Base-by-base conservation (phyloP, 495 filamentous ascomycete species). In the Astrothelium macrocarpum region DNA sequence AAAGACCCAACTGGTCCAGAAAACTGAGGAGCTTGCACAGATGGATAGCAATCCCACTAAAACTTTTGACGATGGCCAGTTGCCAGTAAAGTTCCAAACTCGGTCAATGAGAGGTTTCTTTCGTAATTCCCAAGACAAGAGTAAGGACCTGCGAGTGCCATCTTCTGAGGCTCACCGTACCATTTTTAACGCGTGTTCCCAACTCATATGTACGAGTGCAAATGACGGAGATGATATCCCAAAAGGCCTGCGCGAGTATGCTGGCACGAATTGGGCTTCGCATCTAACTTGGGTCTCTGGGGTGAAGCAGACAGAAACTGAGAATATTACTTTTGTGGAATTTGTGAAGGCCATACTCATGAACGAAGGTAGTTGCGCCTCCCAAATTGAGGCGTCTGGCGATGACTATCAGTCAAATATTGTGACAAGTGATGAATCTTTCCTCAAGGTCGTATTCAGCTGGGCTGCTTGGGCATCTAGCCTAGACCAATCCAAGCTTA, bases 401-500 rank as follows among this genome's bases (percentile, higher is more conserved):
- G n/a, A 49, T 49, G 43, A 49, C 43, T 49, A 49, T 49, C 43
- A 49, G 43, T 18, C n/a, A 18, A 18, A 20, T 5, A 49, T 14
- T 18, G n/a, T 49, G 43, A 49, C 43, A 20, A 39, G 14, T 39
- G 43, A 9, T 20, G 43, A 49, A 3, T 20, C n/a, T 49, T 49
- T 49, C n/a, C 11, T 49, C 43, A 49, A 49, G 43, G n/a, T 10
- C n/a, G 43, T 49, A 20, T 49, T 49, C 11, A 49, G 43, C 43
- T 49, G 43, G 43, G 43, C 43, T 18, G 43, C 18, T 49, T 49
- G 43, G 43, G 43, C 43, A 49, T 49, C 43, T 20, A 14, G 43
- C 43, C 43, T 49, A 3, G 43, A 49, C 11, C 43, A 49, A 49
- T 49, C 43, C 43, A 49, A 49, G n/a, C 43, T 49, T 49, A 49